Base-by-base conservation (phyloP, 805 yeast species). In the Metschnikowia chrysomelidarum region DNA sequence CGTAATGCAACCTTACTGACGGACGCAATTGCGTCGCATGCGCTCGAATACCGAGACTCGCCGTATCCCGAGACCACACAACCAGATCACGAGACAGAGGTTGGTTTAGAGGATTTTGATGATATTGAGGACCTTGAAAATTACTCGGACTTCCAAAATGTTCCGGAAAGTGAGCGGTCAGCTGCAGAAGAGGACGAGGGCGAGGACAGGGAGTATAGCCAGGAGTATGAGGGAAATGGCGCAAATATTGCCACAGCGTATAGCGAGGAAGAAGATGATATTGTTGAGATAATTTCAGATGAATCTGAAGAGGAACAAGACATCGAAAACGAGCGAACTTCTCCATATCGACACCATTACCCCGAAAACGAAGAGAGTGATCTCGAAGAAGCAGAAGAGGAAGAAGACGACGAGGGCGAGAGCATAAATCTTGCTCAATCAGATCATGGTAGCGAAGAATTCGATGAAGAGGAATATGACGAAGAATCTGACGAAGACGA, bases 221-320 rank as follows among this genome's bases (percentile, higher is more conserved):
- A 10, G 19, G 19, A 20, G 15, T 14, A 7, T 10, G 26, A 26
- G 7, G n/a, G n/a, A n/a, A n/a, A n/a, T n/a, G n/a, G n/a, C n/a
- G n/a, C n/a, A n/a, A n/a, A n/a, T n/a, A n/a, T n/a, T n/a, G n/a
- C n/a, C n/a, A n/a, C n/a, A n/a, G n/a, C n/a, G n/a, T n/a, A n/a
- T n/a, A n/a, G n/a, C n/a, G 23, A 23, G 3, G 27, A 21, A 4
- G 49, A 43, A 12, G 50, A 44, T 12, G 50, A 44, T 21, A 29
- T 36, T 7, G 41, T 43, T 2, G 49, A 44, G 19, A 40, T 41
- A 13, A 21, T 40, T 12, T 37, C 42, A 7, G 46, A 40, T 15
- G 42, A 39, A 11, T 34, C 39, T 2, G 28, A n/a, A 19, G 43
- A 40, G 20, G 31, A 14, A 31, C 34, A 30, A n/a, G 28, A n/a